Base-by-base conservation (phyloP, 2,329 filamentous ascomycete genomes). In the Talaromyces sp. region DNA sequence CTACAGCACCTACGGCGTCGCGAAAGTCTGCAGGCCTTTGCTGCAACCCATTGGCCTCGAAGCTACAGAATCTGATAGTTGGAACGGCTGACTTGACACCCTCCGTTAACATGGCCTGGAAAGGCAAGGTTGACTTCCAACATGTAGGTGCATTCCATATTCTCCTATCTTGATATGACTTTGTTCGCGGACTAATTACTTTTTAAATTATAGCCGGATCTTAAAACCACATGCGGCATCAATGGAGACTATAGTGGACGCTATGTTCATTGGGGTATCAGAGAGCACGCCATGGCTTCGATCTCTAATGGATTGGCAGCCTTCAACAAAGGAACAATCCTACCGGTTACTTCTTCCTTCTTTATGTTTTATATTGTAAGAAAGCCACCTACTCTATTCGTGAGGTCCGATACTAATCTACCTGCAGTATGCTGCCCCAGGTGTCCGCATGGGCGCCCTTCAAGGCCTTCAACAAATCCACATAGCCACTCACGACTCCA, bases 281-380 rank as follows among this genome's bases (percentile, higher is more conserved):
- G 86, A 5, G 86, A 88, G 69, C 86, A 88, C 70, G 85, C 84
- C 64, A 87, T 88, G 86, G 78, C 77, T 2, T 91, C 91, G 75
- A 92, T 96, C 81, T 90, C 96, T 84, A 97, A 97, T 71, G 87
- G 86, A 3, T 74, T 89, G 3, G 86, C 87, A 0, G 87, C 87
- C 1, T 89, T 80, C 66, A 77, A 79, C 65, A 83, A 80, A 41
- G 82, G 80, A 27, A 86, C 85, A 0, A 82, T 88, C 68, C 74
- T 88, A 8, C 86, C 86, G 0, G 75, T 87, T 41, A 88, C 86
- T 0, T 83, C 83, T 0, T 82, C 80, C 4, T 88, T 88, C 75
- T 87, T 87, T 78, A 88, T 88, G 84, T 88, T 88, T 73, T 87
- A 87, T 69, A 37, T 63, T 37, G 60, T 62, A 35, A 57, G 49